A percentile compares a stretch with the other conserved stretches of the same genome.
phyloP scores from a whole-genome alignment of 1,284 basidiomycete genomes.

The Microbotryomycetes sp. region DNA sequence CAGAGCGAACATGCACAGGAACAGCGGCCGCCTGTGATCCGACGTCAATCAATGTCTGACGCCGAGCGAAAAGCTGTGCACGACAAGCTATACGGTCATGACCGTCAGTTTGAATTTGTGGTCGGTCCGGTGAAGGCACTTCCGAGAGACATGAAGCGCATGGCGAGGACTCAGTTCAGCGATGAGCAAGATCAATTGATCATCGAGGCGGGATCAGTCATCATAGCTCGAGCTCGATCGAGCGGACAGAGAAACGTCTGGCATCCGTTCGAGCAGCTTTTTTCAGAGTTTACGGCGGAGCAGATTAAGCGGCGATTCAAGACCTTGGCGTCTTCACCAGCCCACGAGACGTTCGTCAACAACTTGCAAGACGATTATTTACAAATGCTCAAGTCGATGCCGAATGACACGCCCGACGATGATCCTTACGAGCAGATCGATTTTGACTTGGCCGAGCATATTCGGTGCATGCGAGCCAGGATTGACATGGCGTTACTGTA shows the following conservation, averaged over 20 bases:
- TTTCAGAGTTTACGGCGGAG: conserved; percentile 56
- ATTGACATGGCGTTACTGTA: conserved; percentile 79
- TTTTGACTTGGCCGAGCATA: conserved; percentile 66
- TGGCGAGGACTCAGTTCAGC: conserved; percentile 15
- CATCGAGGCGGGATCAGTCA: conserved; percentile 71
- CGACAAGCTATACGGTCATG: conserved; percentile 49
- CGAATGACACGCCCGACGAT: conserved; percentile 60
- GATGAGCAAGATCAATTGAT: conserved; percentile 74
- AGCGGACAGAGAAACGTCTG: conserved; percentile 55
- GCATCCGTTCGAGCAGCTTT: conserved; percentile 65
- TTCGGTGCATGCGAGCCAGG: conserved; percentile 68
- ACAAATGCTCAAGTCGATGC: conserved; percentile 50
- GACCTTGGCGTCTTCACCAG: background rate
- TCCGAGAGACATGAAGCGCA: conserved; percentile 6
- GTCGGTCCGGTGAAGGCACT: conserved; percentile 7
- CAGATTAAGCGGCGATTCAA: background rate
- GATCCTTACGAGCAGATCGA: conserved; percentile 59
- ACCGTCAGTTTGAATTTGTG: conserved; percentile 10
- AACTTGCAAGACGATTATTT: background rate
- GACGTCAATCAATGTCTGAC: background rate
- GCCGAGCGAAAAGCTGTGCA: conserved; percentile 37
- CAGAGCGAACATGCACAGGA: background rate
- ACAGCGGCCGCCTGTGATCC: background rate
- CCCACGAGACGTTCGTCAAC: background rate
- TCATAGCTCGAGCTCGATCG: conserved; percentile 61